Conservation (phyloP, 352 stramenopile species). For the Porosira glacialis region DNA sequence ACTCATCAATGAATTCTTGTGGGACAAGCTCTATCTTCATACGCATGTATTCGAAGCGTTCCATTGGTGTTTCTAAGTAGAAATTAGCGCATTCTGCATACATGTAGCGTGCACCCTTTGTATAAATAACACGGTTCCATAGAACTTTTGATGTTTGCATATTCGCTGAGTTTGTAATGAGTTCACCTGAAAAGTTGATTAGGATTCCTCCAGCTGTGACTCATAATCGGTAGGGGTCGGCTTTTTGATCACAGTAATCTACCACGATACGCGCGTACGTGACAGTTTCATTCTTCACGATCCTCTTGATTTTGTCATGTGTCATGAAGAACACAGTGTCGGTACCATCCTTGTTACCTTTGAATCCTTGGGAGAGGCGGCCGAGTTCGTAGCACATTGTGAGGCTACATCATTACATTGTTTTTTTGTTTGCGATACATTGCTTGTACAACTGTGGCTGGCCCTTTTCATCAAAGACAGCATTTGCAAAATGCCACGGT, state of each 20-base stretch:
- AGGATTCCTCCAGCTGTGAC: slow-evolving; percentile 17
- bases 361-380: too few relatives aligned
- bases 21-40: slow-evolving; percentile 29
- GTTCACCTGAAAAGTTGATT: slow-evolving; percentile 6
- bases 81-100: slow-evolving; percentile 28
- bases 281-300: slow-evolving; percentile 17
- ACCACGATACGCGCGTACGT: slow-evolving; percentile 42
- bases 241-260: slow-evolving; percentile 22
- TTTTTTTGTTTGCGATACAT: too few relatives aligned
- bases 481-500: too few relatives aligned
- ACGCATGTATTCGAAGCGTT: slow-evolving; percentile 34
- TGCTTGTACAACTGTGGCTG: too few relatives aligned
- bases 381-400: too few relatives aligned
- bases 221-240: slow-evolving; percentile 18
- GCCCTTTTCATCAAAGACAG: too few relatives aligned
- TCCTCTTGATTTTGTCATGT: slow-evolving; percentile 21
- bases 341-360: too few relatives aligned
- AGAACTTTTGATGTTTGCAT: slow-evolving; percentile 23
- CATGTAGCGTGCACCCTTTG: slow-evolving; percentile 15
- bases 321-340: slow-evolving; percentile 32
- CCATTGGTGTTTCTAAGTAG: slow-evolving; percentile 21
- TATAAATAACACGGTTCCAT: slow-evolving; percentile 32
- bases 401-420: too few relatives aligned
- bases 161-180: slow-evolving; percentile 15
- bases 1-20: slow-evolving; percentile 22